Evolutionary conservation across 164 flowering plant genomes (phyloP), one percentile per base, ranked within the genome.

Genomic region (Vitis cinerea): DNA sequence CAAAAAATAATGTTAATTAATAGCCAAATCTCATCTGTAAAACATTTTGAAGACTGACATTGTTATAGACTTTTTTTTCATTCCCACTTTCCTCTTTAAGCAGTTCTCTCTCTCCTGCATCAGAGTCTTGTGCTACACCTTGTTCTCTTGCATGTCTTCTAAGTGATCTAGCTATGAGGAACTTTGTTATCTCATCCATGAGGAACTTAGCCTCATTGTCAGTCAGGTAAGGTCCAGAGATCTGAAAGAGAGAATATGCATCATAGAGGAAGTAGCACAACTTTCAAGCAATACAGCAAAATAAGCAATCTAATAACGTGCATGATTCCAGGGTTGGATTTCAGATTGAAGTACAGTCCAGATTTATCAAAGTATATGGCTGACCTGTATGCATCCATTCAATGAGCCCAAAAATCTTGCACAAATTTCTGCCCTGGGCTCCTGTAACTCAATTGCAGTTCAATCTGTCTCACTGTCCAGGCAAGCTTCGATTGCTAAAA

Each of bases 11-110:
- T 23, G 27, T 23, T 23, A 23, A 23, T 23, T 23, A 23, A 23
- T 23, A 23, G 27, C 27, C 27, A 23, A 23, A 23, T 23, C 27
- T 1, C 27, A 23, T 37, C 27, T 23, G 27, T 0, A 23, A 71
- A 63, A 65, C 3, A 15, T 9, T 44, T 29, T 1, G 23, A 63
- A 73, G 9, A 81, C 85, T 66, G 14, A 94, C 98, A 79, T 90
- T 93, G 66, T 94, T 91, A 88, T 92, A 94, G 47, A 94, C 86
- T 83, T 94, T 94, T 74, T 94, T 97, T 79, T 94, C 98, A 78
- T 88, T 89, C 82, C 92, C 97, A 83, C 92, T 92, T 83, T 94
- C 98, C 83, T 94, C 97, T 75, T 77, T 87, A 17, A 94, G 88
- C 69, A 92, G 63, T 68, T 94, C 98, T 56, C 87, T 86, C 77